Base-by-base conservation (phyloP, 2,329 filamentous ascomycete genomes). In the Dendrostoma leiphaemia region DNA sequence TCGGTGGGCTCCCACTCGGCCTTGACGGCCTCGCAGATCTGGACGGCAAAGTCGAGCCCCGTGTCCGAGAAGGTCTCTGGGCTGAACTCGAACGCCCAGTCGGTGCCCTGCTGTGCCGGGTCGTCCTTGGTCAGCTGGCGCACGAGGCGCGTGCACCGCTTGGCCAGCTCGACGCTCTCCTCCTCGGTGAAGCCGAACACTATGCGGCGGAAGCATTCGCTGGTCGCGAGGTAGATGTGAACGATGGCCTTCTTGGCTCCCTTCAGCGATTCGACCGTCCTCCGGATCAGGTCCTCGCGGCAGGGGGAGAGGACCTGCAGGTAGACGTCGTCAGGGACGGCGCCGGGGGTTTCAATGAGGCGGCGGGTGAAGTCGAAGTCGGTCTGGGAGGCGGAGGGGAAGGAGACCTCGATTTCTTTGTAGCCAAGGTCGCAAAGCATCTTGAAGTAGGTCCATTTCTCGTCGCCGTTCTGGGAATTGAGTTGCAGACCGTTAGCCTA, bases 381-480 rank as follows among this genome's bases (percentile, higher is more conserved):
- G 66, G 89, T 96, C 69, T 96, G 88, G 35, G 91, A 96, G 13
- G 93, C 91, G 0, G 91, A 96, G 47, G 93, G 93, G 74, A 96
- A 97, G 4, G 92, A 94, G 19, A 97, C 88, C 70, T 97, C 93
- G 61, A 97, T 97, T 74, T 97, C 93, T 75, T 97, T 97, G 81
- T 95, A 97, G 63, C 94, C 93, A 47, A 97, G 81, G 58, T 93
- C 85, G 65, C 88, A 84, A 51, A 97, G 84, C 91, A 96, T 95
- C 74, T 92, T 86, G 79, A 97, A 97, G 80, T 92, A 97, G 58
- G 81, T 79, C 84, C 89, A 94, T 76, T 97, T 97, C 78, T 97
- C 91, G 46, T 96, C 90, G 62, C 91, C 91, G 67, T 91, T 94
- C 90, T 94, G 64, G 31, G 15, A 23, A n/a, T n/a, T n/a, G 40